A percentile compares a stretch with the other conserved stretches of the same genome.
Conservation (phyloP, 352 stramenopile species). For the Plasmopara muralis region DNA sequence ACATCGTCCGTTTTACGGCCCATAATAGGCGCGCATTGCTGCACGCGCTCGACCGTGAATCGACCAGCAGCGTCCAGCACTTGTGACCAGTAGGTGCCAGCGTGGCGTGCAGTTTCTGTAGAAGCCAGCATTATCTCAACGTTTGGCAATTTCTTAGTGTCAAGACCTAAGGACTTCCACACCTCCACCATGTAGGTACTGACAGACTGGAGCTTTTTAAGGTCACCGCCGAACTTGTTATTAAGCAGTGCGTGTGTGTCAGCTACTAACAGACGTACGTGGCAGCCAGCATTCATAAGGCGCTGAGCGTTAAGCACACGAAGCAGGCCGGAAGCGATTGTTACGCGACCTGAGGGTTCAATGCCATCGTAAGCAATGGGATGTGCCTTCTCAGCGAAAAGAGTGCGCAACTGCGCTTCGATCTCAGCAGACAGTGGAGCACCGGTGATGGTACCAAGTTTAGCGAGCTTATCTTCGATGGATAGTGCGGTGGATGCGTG, state of each 20-base stretch:
- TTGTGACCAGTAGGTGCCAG: slow-evolving; percentile 89
- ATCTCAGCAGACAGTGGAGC: slow-evolving; percentile 30
- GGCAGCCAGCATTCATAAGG: slow-evolving; percentile 87
- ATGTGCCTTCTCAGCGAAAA: slow-evolving; percentile 80
- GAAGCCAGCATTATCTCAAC: slow-evolving; percentile 98
- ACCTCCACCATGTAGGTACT: slow-evolving; percentile 97
- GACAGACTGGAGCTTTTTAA: slow-evolving; percentile 94
- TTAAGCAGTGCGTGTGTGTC: slow-evolving; percentile 99
- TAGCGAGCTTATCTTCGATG: slow-evolving; percentile 57
- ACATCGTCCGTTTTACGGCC: slow-evolving; percentile 81
- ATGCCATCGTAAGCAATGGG: slow-evolving; percentile 97
- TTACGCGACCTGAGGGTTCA: slow-evolving; percentile 97
- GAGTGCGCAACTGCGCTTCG: slow-evolving; percentile 65
- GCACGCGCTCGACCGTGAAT: slow-evolving; percentile 90
- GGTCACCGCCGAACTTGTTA: slow-evolving; percentile 98
- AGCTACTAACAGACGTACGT: slow-evolving; percentile 98
- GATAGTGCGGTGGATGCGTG: slow-evolving; percentile 32
- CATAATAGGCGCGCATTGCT: slow-evolving; percentile 99
- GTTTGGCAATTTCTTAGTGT: slow-evolving; percentile 84
- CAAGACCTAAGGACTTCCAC: slow-evolving; percentile 97
- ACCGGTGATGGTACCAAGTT: slow-evolving; percentile 50
- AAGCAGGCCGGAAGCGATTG: slow-evolving; percentile 94
- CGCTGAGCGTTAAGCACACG: slow-evolving; percentile 92
- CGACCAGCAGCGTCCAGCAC: slow-evolving; percentile 88
- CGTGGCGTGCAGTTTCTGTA: slow-evolving; percentile 87